Conservation (phyloP, 805 yeast genomes). For the Saturnispora bothae region DNA sequence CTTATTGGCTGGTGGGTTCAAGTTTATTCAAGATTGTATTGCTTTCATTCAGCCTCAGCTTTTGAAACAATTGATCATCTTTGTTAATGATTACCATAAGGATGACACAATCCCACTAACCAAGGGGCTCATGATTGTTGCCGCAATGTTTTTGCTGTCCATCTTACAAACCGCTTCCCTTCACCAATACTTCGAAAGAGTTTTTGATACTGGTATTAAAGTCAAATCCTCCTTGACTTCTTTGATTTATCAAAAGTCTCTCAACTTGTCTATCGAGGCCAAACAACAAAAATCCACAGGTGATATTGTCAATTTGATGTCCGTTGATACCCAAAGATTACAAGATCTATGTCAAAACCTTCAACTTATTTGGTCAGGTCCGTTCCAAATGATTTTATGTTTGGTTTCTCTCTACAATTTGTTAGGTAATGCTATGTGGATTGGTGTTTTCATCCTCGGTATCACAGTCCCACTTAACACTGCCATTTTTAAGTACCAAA, state of each 20-base stretch:
- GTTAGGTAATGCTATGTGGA: conserved; percentile 90
- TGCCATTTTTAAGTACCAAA: conserved; percentile 54
- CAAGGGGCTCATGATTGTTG: conserved; percentile 65
- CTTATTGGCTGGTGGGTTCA: conserved; percentile 60
- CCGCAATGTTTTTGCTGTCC: conserved; percentile 65
- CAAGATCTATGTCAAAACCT: conserved; percentile 75
- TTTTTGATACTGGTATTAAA: conserved; percentile 68
- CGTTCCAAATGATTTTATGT: conserved; percentile 76
- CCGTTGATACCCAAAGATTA: conserved; percentile 83
- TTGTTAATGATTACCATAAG: conserved; percentile 41
- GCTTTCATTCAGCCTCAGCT: conserved; percentile 86
- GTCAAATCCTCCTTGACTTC: conserved; percentile 62
- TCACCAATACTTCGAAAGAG: conserved; percentile 71
- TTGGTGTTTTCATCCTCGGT: conserved; percentile 75
- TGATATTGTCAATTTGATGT: conserved; percentile 88
- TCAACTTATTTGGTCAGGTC: conserved; percentile 85
- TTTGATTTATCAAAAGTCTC: conserved; percentile 55
- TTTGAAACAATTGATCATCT: conserved; percentile 52
- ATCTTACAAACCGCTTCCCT: conserved; percentile 66
- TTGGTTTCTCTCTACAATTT: conserved; percentile 59
- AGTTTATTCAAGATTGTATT: conserved; percentile 62
- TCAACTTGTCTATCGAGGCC: conserved; percentile 62
- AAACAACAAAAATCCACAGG: conserved; percentile 71
- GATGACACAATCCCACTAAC: conserved; percentile 48
- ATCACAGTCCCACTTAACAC: conserved; percentile 76